Base-by-base conservation (phyloP, 2,329 filamentous ascomycete species). In the Fusarium humuli region DNA sequence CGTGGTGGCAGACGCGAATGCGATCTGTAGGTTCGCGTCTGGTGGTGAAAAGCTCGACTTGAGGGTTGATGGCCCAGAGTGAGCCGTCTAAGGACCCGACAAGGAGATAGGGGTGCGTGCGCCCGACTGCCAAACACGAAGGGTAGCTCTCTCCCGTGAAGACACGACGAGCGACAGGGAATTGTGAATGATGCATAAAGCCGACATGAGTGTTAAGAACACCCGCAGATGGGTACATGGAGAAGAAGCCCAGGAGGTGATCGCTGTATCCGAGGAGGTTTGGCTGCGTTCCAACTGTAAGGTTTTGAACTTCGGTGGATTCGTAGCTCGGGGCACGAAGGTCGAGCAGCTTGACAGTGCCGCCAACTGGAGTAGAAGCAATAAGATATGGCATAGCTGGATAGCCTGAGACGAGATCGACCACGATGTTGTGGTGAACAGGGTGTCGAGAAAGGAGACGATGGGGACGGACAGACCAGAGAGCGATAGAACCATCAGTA, bases 341-440 rank as follows among this genome's bases (percentile, higher is more conserved):
- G 74, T 90, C 87, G 7, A 86, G 80, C 12, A 89, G 75, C 23
- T 84, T 86, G 23, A 83, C 78, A 23, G 84, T 81, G 56, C 87
- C 87, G 22, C 86, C 86, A 16, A 88, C 80, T 0, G 87, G 87
- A 6, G 83, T 81, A 2, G 87, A 87, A 9, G 85, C 83, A n/a
- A 89, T 79, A 11, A 88, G 74, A 67, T 86, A 86, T 0, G 87
- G 87, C 59, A 85, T 79, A 2, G 87, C 86, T 6, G 87, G 87
- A 67, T 87, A 88, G 22, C 83, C 86, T 0, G 86, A 85, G 61
- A 82, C 82, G 32, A 90, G 81, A 70, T 89, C 86, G 64, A 88
- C 81, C 6, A 89, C 80, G 56, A 82, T 78, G 50, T 83, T 87
- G 63, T 84, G 83, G 71, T 89, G 87, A n/a, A 85, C 79, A 7